Evolutionary conservation across 768 basidiomycete species (phyloP), one percentile per base, ranked within the genome.

Genomic region (Kwoniella dendrophila): DNA sequence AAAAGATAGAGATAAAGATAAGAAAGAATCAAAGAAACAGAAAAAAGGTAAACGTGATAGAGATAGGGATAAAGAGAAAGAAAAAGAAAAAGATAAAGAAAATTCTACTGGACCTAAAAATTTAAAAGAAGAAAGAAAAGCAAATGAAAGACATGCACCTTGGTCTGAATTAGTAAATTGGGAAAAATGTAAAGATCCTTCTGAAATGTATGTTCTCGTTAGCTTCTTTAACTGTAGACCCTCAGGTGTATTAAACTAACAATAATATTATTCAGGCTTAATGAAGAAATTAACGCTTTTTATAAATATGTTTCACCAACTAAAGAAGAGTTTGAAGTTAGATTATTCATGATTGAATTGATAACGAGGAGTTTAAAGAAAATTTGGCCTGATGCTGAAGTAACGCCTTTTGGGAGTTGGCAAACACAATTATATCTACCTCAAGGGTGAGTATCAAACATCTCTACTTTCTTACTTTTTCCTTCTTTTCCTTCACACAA

Each of bases 361-460:
- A 89, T 98, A 59, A 83, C 86, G 0, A 82, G 82, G 18, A 86
- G 87, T 1, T 83, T 98, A 48, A 80, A 80, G 5, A 70, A 79
- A n/a, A 75, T 81, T 10, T 96, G 90, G 81, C 85, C 87, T 0
- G 91, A 94, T 70, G 92, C 92, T 8, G 80, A 83, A 33, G 87
- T 97, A 2, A 80, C 85, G 59, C 89, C 93, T 0, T 99, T 98
- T 77, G 96, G 96, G 22, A 92, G 89, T 74, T 95, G 87, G 77
- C 87, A 90, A 74, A 98, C 95, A 5, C 91, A 92, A 72, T 81
- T 98, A 14, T 99, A 98, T 77, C 84, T 98, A 22, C 95, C 96
- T 3, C 82, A 85, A 54, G 94, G 94, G 94, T 96, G 78, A 73
- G 89, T 81, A 20, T 40, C n/a, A 20, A 7, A 11, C 43, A 11